Conservation (phyloP, 176 grass and related monocot genomes). For the Ensete ventricosum region DNA sequence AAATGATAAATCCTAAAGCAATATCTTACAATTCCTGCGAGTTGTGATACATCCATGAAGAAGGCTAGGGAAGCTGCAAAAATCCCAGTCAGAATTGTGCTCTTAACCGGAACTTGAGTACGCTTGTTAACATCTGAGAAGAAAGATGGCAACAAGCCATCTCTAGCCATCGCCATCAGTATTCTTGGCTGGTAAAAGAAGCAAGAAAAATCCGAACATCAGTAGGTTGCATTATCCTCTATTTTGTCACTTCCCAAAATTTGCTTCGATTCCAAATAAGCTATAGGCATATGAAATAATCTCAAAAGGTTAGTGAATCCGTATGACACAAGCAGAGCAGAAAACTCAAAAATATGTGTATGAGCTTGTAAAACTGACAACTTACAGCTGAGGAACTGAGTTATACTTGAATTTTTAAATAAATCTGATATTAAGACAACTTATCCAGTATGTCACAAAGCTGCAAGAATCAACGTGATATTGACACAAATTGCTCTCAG, state of each 20-base stretch:
- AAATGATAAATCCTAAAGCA: neutral
- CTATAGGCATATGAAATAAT: neutral
- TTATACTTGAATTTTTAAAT: too few relatives aligned
- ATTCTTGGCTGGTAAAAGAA: constrained; percentile 67
- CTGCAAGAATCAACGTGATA: too few relatives aligned
- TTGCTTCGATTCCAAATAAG: neutral
- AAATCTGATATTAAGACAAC: too few relatives aligned
- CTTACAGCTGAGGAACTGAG: too few relatives aligned
- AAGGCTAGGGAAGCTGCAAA: constrained; percentile 58
- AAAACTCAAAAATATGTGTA: neutral
- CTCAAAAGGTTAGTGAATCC: neutral
- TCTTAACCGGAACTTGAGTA: constrained; percentile 70
- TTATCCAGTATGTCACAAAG: too few relatives aligned
- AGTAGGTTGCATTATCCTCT: neutral
- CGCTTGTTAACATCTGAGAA: constrained; percentile 51
- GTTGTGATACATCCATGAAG: constrained; percentile 88
- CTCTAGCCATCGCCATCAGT: constrained; percentile 93
- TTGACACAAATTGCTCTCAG: too few relatives aligned
- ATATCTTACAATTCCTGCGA: constrained; percentile 68
- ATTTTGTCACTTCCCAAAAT: neutral
- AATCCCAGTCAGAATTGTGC: constrained; percentile 63
- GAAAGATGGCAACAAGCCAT: constrained; percentile 61
- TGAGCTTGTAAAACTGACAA: too few relatives aligned
- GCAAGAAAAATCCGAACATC: neutral
- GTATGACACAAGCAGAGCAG: neutral